phyloP scores from a whole-genome alignment of 768 basidiomycete genomes.

The Kondoa malvinella region DNA sequence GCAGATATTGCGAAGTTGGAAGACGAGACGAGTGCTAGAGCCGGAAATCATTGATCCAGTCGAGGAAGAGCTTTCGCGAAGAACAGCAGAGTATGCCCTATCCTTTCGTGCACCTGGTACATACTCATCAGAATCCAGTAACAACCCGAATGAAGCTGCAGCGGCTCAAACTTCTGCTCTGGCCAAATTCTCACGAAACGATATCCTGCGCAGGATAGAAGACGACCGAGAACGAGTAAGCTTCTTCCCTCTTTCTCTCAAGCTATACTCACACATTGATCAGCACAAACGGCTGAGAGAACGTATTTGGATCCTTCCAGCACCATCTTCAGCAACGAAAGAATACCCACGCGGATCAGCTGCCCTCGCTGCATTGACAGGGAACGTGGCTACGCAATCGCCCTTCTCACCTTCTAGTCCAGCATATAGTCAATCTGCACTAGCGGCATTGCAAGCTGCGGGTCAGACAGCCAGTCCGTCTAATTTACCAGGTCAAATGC shows the following conservation, averaged over 20 bases:
- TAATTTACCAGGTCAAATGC: constrained; percentile 1
- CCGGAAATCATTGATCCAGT: constrained; percentile 6
- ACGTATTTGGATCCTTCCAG: constrained; percentile 36
- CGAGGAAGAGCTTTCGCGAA: background rate
- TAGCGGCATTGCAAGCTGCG: constrained; percentile 1
- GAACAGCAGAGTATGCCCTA: background rate
- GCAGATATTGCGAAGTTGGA: constrained; percentile 25
- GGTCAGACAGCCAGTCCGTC: constrained; percentile 12
- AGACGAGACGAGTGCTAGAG: constrained; percentile 19
- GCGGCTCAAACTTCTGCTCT: constrained; percentile 3
- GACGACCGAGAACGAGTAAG: constrained; percentile 36
- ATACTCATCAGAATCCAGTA: background rate
- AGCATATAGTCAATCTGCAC: constrained; percentile 18
- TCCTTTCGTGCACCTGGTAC: constrained; percentile 1
- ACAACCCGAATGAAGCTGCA: background rate
- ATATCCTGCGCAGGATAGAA: constrained; percentile 36
- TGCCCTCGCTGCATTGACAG: constrained; percentile 12
- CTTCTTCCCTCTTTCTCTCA: background rate
- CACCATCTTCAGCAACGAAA: constrained; percentile 24
- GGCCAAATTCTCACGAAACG: constrained; percentile 32
- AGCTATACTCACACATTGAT: background rate
- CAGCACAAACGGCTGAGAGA: constrained; percentile 37
- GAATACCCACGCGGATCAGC: constrained; percentile 1
- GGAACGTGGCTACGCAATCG: constrained; percentile 20
- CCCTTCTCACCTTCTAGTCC: constrained; percentile 34